Evolutionary conservation across 768 basidiomycete genomes (phyloP).

Genomic region (Phlebiopsis gigantea): DNA sequence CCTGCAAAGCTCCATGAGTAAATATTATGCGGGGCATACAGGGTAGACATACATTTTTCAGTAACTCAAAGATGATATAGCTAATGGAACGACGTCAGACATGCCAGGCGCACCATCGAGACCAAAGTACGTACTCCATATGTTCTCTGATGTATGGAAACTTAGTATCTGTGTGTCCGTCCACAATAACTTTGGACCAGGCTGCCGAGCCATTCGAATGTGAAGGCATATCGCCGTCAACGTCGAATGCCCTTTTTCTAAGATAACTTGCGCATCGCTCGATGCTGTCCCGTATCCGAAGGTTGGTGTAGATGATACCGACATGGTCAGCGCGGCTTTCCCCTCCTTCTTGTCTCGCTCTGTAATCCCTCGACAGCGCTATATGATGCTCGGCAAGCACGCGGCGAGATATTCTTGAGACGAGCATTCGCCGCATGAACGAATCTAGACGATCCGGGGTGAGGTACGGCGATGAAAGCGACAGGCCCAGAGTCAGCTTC

Average conservation of each 20-base stretch:
- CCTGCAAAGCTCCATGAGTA: constrained; percentile 32
- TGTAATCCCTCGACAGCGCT: constrained; percentile 61
- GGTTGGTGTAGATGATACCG: constrained; percentile 77
- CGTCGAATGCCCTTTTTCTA: constrained; percentile 38
- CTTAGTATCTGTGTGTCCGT: constrained; percentile 63
- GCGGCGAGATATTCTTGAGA: constrained; percentile 84
- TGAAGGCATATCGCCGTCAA: constrained; percentile 32
- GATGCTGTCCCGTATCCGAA: constrained; percentile 66
- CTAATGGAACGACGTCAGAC: constrained; percentile 29
- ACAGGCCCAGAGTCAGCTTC: constrained; percentile 75
- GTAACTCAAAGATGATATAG: constrained; percentile 84
- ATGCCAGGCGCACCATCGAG: neutral
- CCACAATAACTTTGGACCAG: constrained; percentile 65
- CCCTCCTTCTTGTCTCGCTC: constrained; percentile 26
- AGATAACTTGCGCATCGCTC: constrained; percentile 62
- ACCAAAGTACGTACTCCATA: constrained; percentile 53
- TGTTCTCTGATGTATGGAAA: constrained; percentile 88
- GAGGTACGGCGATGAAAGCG: constrained; percentile 77
- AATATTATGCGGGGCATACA: neutral
- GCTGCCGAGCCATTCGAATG: constrained; percentile 24
- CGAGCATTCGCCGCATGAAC: constrained; percentile 88
- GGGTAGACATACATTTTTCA: constrained; percentile 78
- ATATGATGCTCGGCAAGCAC: constrained; percentile 89
- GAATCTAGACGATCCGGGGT: constrained; percentile 75
- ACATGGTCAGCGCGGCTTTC: constrained; percentile 45